Conservation (phyloP, 1,139 yeast genomes). For the Yamadazyma dushanensis region DNA sequence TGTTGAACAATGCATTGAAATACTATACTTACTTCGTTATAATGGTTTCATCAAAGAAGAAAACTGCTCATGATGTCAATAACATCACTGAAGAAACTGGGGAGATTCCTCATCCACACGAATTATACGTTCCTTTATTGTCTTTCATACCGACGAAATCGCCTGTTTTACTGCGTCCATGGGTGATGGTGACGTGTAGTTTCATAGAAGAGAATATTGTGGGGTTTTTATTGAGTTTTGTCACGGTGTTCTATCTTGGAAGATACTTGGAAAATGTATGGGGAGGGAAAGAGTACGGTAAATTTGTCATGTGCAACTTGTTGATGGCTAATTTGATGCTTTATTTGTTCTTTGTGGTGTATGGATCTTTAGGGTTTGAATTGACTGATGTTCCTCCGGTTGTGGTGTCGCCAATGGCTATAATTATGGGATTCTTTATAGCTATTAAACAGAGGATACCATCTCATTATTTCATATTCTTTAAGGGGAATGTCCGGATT, state of each 20-base stretch:
- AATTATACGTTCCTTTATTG: conserved; percentile 39
- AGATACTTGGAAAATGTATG: conserved; percentile 39
- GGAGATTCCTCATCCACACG: conserved; percentile 43
- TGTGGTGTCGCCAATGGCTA: conserved; percentile 37
- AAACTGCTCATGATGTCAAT: conserved; percentile 23
- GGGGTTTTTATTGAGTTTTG: conserved; percentile 26
- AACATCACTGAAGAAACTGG: conserved; percentile 35
- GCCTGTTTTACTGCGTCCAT: conserved; percentile 36
- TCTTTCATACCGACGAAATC: conserved; percentile 42
- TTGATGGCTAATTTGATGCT: conserved; percentile 34
- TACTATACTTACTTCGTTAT: conserved; percentile 34
- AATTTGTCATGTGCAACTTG: conserved; percentile 26
- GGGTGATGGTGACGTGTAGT: conserved; percentile 38
- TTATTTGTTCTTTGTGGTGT: conserved; percentile 33
- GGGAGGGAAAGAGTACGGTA: conserved; percentile 36
- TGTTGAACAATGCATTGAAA: conserved; percentile 29
- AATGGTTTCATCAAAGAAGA: conserved; percentile 32
- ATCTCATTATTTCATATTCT: conserved; percentile 41
- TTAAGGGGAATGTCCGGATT: conserved; percentile 39
- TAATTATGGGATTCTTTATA: conserved; percentile 41
- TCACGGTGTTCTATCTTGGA: conserved; percentile 35
- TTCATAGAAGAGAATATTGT: conserved; percentile 36
- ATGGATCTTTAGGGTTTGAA: conserved; percentile 24
- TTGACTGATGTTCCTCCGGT: conserved; percentile 41
- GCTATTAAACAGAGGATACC: conserved; percentile 48